Conservation (phyloP, 225 moss, liverwort and hornwort species). For the Pseudoscleropodium purum region DNA sequence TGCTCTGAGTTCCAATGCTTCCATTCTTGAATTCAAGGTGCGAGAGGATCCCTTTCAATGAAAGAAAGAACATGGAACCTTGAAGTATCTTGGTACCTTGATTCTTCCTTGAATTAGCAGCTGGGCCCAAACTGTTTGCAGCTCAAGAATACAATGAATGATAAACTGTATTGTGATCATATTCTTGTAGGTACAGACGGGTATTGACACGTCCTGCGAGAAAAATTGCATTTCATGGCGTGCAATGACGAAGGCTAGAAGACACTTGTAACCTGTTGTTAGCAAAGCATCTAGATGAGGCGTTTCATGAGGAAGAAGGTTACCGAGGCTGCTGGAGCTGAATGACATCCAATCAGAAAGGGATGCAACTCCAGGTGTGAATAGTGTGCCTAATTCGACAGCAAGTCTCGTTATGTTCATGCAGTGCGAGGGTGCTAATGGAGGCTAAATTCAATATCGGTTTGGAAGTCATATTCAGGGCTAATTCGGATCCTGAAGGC, state of each 20-base stretch:
- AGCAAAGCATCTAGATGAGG: neutral
- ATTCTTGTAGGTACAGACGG: neutral
- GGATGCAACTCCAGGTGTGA: slow-evolving; percentile 9
- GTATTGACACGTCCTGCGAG: neutral
- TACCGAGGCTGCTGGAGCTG: neutral
- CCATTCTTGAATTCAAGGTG: neutral
- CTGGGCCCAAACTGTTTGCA: neutral
- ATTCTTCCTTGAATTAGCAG: neutral
- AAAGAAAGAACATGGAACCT: neutral
- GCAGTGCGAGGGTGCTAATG: neutral
- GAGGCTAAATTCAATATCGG: neutral
- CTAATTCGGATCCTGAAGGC: neutral
- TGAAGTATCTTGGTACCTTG: neutral
- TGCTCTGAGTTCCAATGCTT: neutral
- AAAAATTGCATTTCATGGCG: neutral
- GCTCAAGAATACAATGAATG: neutral
- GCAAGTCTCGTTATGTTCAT: neutral
- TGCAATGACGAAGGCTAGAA: neutral
- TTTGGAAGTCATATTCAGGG: neutral
- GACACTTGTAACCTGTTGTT: neutral
- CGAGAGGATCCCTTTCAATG: neutral
- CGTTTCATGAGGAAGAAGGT: neutral
- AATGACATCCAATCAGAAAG: neutral
- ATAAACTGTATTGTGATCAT: neutral
- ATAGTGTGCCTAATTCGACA: neutral